Evolutionary conservation across 805 yeast species (phyloP).

Genomic region (Yarrowia keelungensis): DNA sequence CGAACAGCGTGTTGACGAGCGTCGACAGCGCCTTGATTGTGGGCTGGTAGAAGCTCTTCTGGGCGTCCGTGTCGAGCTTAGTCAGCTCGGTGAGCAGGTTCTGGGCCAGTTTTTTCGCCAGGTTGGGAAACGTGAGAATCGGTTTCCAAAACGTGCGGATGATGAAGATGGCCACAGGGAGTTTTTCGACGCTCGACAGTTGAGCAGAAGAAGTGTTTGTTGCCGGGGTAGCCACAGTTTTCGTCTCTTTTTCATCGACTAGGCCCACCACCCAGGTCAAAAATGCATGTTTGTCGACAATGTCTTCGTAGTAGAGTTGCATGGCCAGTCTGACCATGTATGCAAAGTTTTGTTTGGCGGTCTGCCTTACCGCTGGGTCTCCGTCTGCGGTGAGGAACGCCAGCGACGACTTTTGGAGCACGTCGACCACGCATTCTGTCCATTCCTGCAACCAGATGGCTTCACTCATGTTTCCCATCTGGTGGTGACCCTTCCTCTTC

Average conservation of each 20-base stretch:
- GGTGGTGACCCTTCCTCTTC: slow-evolving; percentile 56
- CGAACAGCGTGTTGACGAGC: slow-evolving; percentile 43
- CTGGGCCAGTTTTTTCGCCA: slow-evolving; percentile 71
- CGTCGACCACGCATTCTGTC: slow-evolving; percentile 82
- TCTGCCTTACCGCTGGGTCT: not conserved
- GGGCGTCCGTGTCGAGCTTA: not conserved
- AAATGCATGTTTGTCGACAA: slow-evolving; percentile 68
- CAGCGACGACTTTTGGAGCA: slow-evolving; percentile 55
- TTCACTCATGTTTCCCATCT: slow-evolving; percentile 49
- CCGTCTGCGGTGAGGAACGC: slow-evolving; percentile 56
- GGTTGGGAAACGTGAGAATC: slow-evolving; percentile 58
- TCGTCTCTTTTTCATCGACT: not conserved
- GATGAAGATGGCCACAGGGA: slow-evolving; percentile 60
- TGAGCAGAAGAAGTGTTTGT: slow-evolving; percentile 40
- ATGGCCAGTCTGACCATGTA: slow-evolving; percentile 68
- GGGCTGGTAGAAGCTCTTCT: not conserved
- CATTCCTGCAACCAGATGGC: slow-evolving; percentile 80
- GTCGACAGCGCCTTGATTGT: slow-evolving; percentile 44
- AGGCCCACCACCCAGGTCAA: slow-evolving; percentile 66
- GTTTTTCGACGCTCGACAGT: slow-evolving; percentile 48
- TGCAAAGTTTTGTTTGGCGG: slow-evolving; percentile 49
- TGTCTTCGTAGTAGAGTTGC: slow-evolving; percentile 69
- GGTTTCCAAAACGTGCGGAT: slow-evolving; percentile 76
- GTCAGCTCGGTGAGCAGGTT: slow-evolving; percentile 39
- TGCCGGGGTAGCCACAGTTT: too few relatives aligned